A percentile compares a stretch with the other conserved stretches of the same genome.
Evolutionary conservation across 768 basidiomycete species (phyloP).

Genomic region (Termitomyces sp.): DNA sequence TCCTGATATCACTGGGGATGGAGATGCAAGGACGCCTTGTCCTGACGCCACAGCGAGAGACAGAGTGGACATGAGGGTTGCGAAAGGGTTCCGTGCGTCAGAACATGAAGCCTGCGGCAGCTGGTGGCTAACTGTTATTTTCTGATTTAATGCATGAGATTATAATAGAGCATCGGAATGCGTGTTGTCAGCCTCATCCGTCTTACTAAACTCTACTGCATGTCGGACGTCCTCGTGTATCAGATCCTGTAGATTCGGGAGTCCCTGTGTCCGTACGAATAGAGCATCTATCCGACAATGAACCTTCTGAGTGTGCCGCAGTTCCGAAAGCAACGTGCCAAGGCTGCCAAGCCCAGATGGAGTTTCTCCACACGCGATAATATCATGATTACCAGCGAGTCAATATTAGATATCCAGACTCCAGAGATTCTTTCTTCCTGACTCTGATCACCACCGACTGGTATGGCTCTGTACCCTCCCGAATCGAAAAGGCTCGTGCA

Average conservation of each 20-base stretch:
- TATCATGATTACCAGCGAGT: not conserved
- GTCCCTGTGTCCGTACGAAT: no score
- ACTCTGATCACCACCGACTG: not conserved
- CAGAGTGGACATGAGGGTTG: conserved; percentile 6
- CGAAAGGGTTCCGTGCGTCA: not conserved
- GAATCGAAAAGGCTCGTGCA: not conserved
- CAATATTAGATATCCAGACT: not conserved
- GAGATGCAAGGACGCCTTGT: not conserved
- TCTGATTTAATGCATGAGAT: not conserved
- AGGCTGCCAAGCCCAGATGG: no score
- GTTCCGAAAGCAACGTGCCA: not conserved
- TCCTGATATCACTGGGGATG: not conserved
- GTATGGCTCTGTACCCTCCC: not conserved
- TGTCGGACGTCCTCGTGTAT: not conserved
- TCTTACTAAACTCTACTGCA: not conserved
- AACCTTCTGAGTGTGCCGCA: not conserved
- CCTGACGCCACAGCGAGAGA: not conserved
- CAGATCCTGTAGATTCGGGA: not conserved
- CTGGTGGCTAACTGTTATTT: not conserved
- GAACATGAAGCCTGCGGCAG: not conserved
- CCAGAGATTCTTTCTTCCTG: not conserved
- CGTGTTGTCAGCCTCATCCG: not conserved
- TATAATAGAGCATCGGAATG: not conserved
- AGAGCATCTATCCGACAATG: no score
- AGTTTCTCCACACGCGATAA: not conserved